Evolutionary conservation across 164 flowering plant genomes (phyloP), one percentile per base, ranked within the genome.

Genomic region (Tetracentron sinense): DNA sequence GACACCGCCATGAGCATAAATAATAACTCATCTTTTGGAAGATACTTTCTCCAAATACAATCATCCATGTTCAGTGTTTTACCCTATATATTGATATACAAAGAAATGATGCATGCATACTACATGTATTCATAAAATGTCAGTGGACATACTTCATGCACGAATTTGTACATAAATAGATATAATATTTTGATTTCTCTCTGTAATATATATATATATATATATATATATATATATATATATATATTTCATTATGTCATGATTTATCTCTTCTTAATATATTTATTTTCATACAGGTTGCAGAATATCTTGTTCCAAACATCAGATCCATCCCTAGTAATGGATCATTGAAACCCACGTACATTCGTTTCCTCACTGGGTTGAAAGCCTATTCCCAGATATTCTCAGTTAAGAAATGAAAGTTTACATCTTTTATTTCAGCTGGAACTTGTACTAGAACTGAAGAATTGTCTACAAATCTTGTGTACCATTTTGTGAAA

Each of bases 301-400:
- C 96, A 42, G 81, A 83, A 55, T 89, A 81, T 54, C 81, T 89
- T 54, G 91, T 89, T 54, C 88, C 89, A 58, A 81, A 74, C 60
- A 84, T 89, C 50, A 84, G 96, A 73, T 77, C 85, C 1, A 68
- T 85, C 47, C 77, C 80, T 6, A 72, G 70, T 30, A 85, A 65
- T 61, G 88, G 93, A 71, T 79, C 93, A n/a, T 74, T 62, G 65
- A 83, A 71, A 61, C 92, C 96, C 0, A 85, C 96, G 5, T 90
- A 90, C 71, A 77, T 92, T 49, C 95, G 96, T 15, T 92, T 88
- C 70, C 93, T 92, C 52, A 92, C 96, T 38, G 98, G 96, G 52
- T 53, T 90, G 72, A 92, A 89, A 72, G 98, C 98, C 58, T 90
- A 90, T 67, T 82, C 98, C 49, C 88, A 92, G 83, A 92, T 92